Conservation (phyloP, 305 asterid genomes). For the Rubia peregrina region DNA sequence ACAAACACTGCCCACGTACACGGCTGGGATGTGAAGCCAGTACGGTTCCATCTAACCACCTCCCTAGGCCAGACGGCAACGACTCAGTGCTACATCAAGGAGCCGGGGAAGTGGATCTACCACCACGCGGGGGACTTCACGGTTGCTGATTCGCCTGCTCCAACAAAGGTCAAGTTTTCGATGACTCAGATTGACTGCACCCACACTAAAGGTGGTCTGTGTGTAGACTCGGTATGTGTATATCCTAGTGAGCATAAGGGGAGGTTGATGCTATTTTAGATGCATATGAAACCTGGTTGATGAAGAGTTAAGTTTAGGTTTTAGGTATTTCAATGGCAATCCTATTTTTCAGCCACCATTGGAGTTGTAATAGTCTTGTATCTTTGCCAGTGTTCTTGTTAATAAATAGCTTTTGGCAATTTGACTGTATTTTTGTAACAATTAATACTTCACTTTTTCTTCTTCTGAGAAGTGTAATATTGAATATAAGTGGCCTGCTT, state of each 20-base stretch:
- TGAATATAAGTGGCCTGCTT: not conserved
- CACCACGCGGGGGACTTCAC: slow-evolving; percentile 73
- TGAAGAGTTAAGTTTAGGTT: not conserved
- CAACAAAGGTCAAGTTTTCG: slow-evolving; percentile 61
- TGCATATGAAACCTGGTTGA: slow-evolving; percentile 17
- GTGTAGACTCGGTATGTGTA: slow-evolving; percentile 71
- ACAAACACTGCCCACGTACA: slow-evolving; percentile 66
- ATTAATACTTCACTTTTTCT: not conserved
- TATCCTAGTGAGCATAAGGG: slow-evolving; percentile 46
- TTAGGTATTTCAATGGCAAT: not conserved
- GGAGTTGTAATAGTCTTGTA: slow-evolving; percentile 8
- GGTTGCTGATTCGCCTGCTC: slow-evolving; percentile 30
- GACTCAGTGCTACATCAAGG: slow-evolving; percentile 62
- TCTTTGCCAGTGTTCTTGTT: slow-evolving; percentile 4
- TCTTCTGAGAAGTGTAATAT: not conserved
- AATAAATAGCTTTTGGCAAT: not conserved
- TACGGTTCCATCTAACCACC: slow-evolving; percentile 61
- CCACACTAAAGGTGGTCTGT: slow-evolving; percentile 86
- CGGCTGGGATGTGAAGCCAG: slow-evolving; percentile 86
- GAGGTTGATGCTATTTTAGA: slow-evolving; percentile 41
- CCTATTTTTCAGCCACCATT: slow-evolving; percentile 2
- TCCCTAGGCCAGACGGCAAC: slow-evolving; percentile 71
- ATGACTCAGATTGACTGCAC: slow-evolving; percentile 98
- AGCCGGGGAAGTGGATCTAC: slow-evolving; percentile 69
- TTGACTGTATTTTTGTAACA: slow-evolving; percentile 2